Conservation (phyloP, 345 rosid species). For the Garcia nutans region DNA sequence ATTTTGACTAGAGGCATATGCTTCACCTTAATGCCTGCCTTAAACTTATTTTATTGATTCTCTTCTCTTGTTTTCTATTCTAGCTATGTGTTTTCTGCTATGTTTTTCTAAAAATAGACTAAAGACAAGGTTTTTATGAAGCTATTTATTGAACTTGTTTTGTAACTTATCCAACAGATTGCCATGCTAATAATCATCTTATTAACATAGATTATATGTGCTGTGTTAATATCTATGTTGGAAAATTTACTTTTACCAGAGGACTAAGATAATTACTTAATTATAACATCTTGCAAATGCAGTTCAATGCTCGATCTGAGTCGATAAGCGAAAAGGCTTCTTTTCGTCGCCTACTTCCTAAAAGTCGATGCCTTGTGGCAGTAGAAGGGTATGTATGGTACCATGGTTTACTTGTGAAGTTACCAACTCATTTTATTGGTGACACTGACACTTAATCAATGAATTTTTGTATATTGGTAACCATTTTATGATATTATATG, state of each 20-base stretch:
- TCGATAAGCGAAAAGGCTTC: conserved; percentile 77
- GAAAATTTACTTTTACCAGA: background rate
- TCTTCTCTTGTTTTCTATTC: background rate
- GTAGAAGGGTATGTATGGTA: conserved; percentile 70
- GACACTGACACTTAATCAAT: background rate
- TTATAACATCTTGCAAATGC: conserved; percentile 22
- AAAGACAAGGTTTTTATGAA: background rate
- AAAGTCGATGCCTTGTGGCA: conserved; percentile 68
- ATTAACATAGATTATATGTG: background rate
- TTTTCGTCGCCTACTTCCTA: conserved; percentile 83
- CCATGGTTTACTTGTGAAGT: conserved; percentile 11
- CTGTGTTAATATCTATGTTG: background rate
- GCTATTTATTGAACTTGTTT: background rate
- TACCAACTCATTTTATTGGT: conserved; percentile 1
- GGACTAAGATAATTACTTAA: background rate
- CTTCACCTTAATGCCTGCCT: background rate
- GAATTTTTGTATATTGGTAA: background rate
- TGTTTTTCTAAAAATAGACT: background rate
- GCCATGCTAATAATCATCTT: background rate
- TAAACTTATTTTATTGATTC: background rate
- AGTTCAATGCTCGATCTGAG: conserved; percentile 97
- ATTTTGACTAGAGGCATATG: background rate
- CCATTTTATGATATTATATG: background rate
- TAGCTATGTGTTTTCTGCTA: background rate
- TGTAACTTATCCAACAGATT: background rate